Evolutionary conservation across 164 flowering plant genomes (phyloP).

Genomic region (Piper longum): DNA sequence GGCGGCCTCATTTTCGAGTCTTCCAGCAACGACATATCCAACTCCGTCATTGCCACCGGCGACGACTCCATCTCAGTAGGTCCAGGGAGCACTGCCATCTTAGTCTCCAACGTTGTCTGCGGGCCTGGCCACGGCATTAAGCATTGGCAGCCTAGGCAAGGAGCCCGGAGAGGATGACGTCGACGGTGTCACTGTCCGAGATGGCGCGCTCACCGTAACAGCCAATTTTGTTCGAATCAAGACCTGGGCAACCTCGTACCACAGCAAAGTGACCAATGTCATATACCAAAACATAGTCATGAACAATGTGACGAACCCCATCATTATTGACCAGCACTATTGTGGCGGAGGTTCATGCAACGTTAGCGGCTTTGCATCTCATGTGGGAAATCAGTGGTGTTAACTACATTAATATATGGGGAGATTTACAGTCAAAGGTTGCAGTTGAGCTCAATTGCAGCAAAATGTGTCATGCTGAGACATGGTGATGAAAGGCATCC

Average conservation of each 20-base stretch:
- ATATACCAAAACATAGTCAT: slow-evolving; percentile 41
- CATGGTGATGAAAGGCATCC: slow-evolving; percentile 30
- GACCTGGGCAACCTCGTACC: slow-evolving; percentile 49
- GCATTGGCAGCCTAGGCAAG: slow-evolving; percentile 52
- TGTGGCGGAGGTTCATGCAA: slow-evolving; percentile 30
- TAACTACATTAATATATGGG: slow-evolving; percentile 38
- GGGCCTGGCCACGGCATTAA: slow-evolving; percentile 51
- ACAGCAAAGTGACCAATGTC: slow-evolving; percentile 32
- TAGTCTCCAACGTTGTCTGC: slow-evolving; percentile 14
- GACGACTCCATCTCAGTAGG: slow-evolving; percentile 38
- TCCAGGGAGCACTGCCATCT: slow-evolving; percentile 17
- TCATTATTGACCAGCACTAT: slow-evolving; percentile 45
- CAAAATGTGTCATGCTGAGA: slow-evolving; percentile 38
- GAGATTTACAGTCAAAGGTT: slow-evolving; percentile 32
- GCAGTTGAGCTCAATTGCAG: slow-evolving; percentile 44
- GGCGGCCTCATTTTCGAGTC: slow-evolving; percentile 30
- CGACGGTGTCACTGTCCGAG: slow-evolving; percentile 26
- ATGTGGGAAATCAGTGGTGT: slow-evolving; percentile 35
- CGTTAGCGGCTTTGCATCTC: slow-evolving; percentile 22
- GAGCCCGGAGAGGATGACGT: slow-evolving; percentile 38
- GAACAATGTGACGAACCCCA: slow-evolving; percentile 48
- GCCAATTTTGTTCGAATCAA: slow-evolving; percentile 51
- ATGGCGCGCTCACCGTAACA: slow-evolving; percentile 33
- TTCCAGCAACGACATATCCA: slow-evolving; percentile 8
- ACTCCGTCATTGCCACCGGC: slow-evolving; percentile 20